Evolutionary conservation across 768 basidiomycete species (phyloP).

Genomic region (Mycena epipterygia): DNA sequence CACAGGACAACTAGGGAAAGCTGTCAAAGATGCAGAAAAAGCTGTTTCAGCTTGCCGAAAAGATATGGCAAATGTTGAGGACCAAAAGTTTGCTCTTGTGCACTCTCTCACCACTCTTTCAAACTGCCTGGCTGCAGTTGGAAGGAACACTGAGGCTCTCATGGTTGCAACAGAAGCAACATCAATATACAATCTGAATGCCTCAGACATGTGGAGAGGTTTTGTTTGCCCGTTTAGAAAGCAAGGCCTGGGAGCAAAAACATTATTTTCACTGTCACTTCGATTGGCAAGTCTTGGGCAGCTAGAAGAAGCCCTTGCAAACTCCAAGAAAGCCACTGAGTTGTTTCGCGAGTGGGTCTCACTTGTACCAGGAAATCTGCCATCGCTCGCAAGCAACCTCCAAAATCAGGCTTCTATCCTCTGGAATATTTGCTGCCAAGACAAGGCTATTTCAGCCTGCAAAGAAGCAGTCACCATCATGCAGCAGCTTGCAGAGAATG

Average conservation of each 20-base stretch:
- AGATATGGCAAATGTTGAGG: not conserved
- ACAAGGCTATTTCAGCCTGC: not conserved
- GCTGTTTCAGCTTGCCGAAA: not conserved
- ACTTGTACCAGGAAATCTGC: not conserved
- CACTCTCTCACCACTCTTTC: not conserved
- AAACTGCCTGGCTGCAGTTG: not conserved
- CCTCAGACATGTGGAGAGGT: not conserved
- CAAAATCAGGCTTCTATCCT: not conserved
- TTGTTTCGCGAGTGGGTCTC: not conserved
- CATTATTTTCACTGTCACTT: not conserved
- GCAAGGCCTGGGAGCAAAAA: not conserved
- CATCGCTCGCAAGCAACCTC: conserved; percentile 2
- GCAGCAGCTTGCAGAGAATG: not conserved
- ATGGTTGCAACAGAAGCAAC: not conserved
- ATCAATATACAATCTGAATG: not conserved
- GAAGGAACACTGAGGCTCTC: not conserved
- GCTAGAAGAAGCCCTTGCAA: not conserved
- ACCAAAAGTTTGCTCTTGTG: not conserved
- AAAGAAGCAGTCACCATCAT: not conserved
- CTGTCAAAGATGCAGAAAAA: not conserved
- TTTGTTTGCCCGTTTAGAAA: not conserved
- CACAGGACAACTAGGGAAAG: not conserved
- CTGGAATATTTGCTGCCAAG: not conserved
- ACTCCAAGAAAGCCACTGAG: not conserved
- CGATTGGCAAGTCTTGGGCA: not conserved